Percentiles rank a stretch among this genome's conserved stretches.
phyloP scores from a whole-genome alignment of 306 rosid genomes.

The Cucumis melo region DNA sequence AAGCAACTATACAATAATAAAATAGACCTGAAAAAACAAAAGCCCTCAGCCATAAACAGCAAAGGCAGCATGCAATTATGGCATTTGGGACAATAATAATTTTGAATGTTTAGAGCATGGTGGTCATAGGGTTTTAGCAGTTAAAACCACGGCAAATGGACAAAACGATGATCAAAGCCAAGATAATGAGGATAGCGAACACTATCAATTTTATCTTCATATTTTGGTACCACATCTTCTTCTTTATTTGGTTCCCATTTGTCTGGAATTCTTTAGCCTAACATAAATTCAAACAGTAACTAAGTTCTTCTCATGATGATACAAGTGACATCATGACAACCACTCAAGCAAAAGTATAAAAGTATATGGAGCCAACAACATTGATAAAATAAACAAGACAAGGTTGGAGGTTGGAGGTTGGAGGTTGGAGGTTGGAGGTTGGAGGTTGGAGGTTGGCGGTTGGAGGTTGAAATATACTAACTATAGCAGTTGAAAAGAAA shows the following conservation, averaged over 20 bases:
- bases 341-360: no score
- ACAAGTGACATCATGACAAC: no score
- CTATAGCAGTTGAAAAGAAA: no score
- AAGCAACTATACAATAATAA: not conserved
- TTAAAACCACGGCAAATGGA: conserved; percentile 59
- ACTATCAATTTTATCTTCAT: conserved; percentile 87
- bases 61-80: not conserved
- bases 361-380: no score
- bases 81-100: not conserved
- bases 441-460: no score
- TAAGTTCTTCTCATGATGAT: no score
- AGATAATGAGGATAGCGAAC: conserved; percentile 36
- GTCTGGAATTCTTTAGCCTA: conserved; percentile 76
- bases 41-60: not conserved
- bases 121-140: conserved; percentile 11
- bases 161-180: conserved; percentile 45
- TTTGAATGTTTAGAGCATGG: not conserved
- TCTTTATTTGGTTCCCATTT: conserved; percentile 60
- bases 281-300: no score
- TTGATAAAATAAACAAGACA: no score
- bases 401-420: no score
- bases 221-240: conserved; percentile 89
- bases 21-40: not conserved
- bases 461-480: no score
- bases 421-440: no score